Conservation (phyloP, 2,329 filamentous ascomycete genomes). For the Neophaeococcomyces mojaviensis region DNA sequence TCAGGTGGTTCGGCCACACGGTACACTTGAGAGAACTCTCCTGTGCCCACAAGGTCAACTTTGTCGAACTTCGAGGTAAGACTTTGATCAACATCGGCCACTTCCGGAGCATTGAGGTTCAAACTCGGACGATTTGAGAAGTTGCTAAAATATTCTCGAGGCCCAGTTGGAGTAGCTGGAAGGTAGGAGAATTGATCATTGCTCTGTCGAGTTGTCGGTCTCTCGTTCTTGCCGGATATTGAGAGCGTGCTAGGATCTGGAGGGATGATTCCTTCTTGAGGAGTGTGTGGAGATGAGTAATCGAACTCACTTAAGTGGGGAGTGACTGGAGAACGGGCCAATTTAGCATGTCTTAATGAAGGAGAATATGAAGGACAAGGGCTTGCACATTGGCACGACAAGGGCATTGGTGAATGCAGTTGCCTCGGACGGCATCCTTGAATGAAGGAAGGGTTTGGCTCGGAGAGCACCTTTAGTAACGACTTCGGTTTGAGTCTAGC, state of each 20-base stretch:
- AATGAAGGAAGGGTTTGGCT: constrained; percentile 29
- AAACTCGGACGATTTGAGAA: constrained; percentile 57
- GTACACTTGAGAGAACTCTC: constrained; percentile 91
- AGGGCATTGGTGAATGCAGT: constrained; percentile 34
- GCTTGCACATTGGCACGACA: constrained; percentile 30
- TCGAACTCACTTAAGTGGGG: constrained; percentile 51
- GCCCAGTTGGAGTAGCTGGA: constrained; percentile 77
- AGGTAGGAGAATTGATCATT: constrained; percentile 38
- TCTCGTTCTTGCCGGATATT: constrained; percentile 59
- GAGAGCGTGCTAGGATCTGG: constrained; percentile 76
- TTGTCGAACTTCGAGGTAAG: constrained; percentile 70
- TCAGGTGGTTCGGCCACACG: constrained; percentile 53
- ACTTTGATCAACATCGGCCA: constrained; percentile 66
- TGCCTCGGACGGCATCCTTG: constrained; percentile 33
- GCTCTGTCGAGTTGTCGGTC: constrained; percentile 32
- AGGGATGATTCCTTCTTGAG: constrained; percentile 64
- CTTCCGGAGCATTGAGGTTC: constrained; percentile 62
- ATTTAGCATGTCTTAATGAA: constrained; percentile 47
- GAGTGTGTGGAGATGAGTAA: constrained; percentile 63
- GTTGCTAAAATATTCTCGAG: constrained; percentile 49
- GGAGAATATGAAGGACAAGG: constrained; percentile 24
- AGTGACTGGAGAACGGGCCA: constrained; percentile 50
- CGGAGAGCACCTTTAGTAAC: constrained; percentile 27
- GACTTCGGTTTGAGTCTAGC: constrained; percentile 26
- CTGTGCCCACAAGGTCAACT: constrained; percentile 72